Conservation (phyloP, 2,329 filamentous ascomycete species). For the Clarireedia hainanense region DNA sequence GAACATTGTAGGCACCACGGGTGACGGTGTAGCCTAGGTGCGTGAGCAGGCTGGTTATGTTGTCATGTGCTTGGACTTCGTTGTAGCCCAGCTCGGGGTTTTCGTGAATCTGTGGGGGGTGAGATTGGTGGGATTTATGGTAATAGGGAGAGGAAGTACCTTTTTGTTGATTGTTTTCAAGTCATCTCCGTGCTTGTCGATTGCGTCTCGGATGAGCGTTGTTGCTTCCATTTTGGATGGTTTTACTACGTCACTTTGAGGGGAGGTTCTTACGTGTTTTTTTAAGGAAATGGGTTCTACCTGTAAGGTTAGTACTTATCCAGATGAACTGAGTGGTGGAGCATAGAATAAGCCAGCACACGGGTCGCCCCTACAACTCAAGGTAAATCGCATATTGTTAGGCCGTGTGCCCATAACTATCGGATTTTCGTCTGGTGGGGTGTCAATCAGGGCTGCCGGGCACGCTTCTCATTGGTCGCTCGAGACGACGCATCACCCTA, state of each 20-base stretch:
- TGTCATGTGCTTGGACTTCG: slow-evolving; percentile 44
- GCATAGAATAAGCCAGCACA: no score
- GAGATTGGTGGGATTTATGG: neutral
- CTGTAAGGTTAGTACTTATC: no score
- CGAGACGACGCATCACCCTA: neutral
- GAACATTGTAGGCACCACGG: slow-evolving; percentile 41
- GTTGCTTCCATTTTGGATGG: neutral
- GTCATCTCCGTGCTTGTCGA: slow-evolving; percentile 1
- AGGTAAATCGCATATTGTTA: no score
- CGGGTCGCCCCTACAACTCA: no score
- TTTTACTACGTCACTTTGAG: neutral
- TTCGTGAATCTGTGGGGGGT: slow-evolving; percentile 31
- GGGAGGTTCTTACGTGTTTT: neutral
- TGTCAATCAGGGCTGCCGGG: no score
- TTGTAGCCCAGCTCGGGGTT: slow-evolving; percentile 45
- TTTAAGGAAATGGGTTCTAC: neutral
- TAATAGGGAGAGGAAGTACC: neutral
- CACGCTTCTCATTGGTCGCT: no score
- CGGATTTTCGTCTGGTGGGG: no score
- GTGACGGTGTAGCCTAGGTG: slow-evolving; percentile 38
- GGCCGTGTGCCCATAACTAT: no score
- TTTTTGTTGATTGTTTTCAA: slow-evolving; percentile 10
- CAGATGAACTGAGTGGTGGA: no score
- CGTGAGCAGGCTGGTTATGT: slow-evolving; percentile 38
- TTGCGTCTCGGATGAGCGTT: neutral